These are phyloP conservation scores for Sinapis alba DNA, from an alignment of 441 rosid genomes.

Conservation along the genomic window DNA sequence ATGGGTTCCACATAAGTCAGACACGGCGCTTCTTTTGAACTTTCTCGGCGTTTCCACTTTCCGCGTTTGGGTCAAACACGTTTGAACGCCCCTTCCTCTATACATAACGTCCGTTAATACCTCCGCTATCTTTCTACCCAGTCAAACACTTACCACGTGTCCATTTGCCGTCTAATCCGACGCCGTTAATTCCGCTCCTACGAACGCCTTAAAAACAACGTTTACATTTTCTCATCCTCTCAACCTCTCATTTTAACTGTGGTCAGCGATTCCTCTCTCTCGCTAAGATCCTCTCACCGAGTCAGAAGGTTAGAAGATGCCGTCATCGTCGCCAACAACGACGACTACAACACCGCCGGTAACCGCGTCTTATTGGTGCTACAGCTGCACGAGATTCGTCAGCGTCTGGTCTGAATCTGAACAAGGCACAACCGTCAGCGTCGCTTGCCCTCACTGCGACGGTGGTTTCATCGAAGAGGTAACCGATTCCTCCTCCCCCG, in stretches of 20 bases:
- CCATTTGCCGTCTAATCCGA: not conserved
- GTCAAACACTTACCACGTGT: slow-evolving; percentile 27
- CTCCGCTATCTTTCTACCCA: not conserved
- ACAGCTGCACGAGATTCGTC: slow-evolving; percentile 68
- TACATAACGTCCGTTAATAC: slow-evolving; percentile 21
- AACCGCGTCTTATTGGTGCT: slow-evolving; percentile 73
- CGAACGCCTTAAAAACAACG: slow-evolving; percentile 18
- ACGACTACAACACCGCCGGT: slow-evolving; percentile 33
- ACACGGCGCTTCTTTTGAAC: slow-evolving; percentile 39
- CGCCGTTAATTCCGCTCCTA: slow-evolving; percentile 27
- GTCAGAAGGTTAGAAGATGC: slow-evolving; percentile 35
- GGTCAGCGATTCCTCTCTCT: slow-evolving; percentile 15
- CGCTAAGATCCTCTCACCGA: slow-evolving; percentile 23
- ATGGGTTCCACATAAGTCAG: slow-evolving; percentile 25
- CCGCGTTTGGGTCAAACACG: slow-evolving; percentile 21
- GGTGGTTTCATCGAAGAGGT: slow-evolving; percentile 74
- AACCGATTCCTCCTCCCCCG: slow-evolving; percentile 32
- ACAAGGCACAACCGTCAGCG: slow-evolving; percentile 10
- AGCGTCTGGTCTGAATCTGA: slow-evolving; percentile 36
- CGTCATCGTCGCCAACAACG: slow-evolving; percentile 36
- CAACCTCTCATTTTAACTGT: not conserved
- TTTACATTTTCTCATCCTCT: slow-evolving; percentile 7
- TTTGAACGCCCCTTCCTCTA: slow-evolving; percentile 16
- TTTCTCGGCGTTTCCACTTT: slow-evolving; percentile 31
- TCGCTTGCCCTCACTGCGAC: slow-evolving; percentile 66